Evolutionary conservation across 345 rosid species (phyloP).

Genomic region (Hevea brasiliensis): DNA sequence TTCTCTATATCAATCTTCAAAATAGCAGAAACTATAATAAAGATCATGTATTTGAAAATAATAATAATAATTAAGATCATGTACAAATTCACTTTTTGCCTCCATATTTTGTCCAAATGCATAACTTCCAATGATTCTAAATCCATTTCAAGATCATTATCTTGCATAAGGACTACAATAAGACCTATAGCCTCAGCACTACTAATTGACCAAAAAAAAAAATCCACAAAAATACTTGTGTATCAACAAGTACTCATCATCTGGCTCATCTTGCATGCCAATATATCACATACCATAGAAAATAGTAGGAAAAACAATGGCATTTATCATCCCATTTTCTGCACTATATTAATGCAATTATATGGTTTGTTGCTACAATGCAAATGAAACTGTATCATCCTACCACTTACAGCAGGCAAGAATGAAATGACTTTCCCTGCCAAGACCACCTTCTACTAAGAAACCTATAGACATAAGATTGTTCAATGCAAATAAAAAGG

Average conservation of each 20-base stretch:
- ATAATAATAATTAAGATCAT: neutral
- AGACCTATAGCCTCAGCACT: no score
- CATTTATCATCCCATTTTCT: neutral
- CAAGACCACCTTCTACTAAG: neutral
- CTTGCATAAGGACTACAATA: neutral
- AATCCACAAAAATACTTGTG: no score
- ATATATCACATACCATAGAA: neutral
- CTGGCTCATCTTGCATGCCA: neutral
- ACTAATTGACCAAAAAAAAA: no score
- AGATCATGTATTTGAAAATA: neutral
- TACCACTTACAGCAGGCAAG: neutral
- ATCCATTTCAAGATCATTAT: neutral
- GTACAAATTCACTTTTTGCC: neutral
- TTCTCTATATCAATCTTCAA: neutral
- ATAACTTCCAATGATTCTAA: neutral
- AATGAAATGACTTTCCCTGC: neutral
- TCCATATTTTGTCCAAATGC: neutral
- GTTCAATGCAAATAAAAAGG: neutral
- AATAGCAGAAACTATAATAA: slow-evolving; percentile 9
- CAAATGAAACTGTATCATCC: neutral
- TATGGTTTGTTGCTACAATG: neutral
- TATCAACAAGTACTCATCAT: neutral
- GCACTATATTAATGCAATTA: neutral
- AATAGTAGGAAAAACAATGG: neutral
- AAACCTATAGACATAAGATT: neutral